Base-by-base conservation (phyloP, 1,284 basidiomycete genomes). In the Inonotus hispidus region DNA sequence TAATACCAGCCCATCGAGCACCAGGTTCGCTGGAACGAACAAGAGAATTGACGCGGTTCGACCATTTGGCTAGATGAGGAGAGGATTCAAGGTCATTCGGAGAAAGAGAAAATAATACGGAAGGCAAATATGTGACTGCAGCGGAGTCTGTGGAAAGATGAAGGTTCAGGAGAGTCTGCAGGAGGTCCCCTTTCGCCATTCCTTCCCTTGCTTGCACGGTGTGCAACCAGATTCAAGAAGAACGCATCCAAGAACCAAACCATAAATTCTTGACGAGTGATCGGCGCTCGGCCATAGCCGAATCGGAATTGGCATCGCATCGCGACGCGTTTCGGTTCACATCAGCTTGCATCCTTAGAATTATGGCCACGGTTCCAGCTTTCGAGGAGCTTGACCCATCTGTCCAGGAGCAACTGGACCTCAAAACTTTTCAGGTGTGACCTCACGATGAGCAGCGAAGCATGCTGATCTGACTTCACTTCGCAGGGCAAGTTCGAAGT, bases 401-500 rank as follows among this genome's bases (percentile, higher is more conserved):
- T 27, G 76, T 88, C 16, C 80, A 85, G 62, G 80, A 82, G 27
- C 85, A 88, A 43, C 78, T 92, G 10, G 79, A 81, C 54, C 75
- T 92, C 21, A 78, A 80, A 19, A 81, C 83, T 1, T 92, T 92
- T 70, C 85, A 87, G 77, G 87, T 85, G 54, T 54, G 45, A 25
- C 46, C 46, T 45, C 60, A 55, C 23, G 32, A 32, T 45, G 5
- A 49, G 41, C 19, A 16, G 25, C 45, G 41, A 47, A 46, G 43
- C 14, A 39, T 61, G 16, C 16, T 21, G 37, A 38, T 32, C 21
- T 43, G 25, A 57, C 13, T 45, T 19, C 16, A 47, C 29, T 43
- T 32, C 66, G 45, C 68, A 94, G 90, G 89, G 89, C 64, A 90
- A 93, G 73, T 98, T 97, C 74, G 90, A 94, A 70, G 87, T 93